phyloP scores from a whole-genome alignment of 306 rosid genomes.

The Begonia loranthoides region DNA sequence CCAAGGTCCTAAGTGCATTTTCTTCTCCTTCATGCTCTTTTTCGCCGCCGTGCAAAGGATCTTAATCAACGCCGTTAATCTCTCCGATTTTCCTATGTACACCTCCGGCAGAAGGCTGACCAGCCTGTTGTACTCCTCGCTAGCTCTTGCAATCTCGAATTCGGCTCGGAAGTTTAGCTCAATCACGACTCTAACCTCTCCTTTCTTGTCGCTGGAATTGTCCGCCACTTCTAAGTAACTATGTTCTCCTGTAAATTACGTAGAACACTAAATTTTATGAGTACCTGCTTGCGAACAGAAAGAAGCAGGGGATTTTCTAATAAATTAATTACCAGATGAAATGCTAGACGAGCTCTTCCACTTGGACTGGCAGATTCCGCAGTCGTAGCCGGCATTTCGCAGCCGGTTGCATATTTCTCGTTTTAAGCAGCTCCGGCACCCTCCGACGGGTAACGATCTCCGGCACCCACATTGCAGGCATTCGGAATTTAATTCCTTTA shows the following conservation, averaged over 20 bases:
- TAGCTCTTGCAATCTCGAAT: conserved; percentile 62
- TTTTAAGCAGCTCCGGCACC: conserved; percentile 56
- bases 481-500: conserved; percentile 21
- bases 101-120: conserved; percentile 41
- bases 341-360: conserved; percentile 42
- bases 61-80: conserved; percentile 32
- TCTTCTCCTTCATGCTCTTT: conserved; percentile 70
- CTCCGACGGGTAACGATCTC: conserved; percentile 12
- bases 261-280: background rate
- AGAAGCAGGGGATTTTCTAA: too few relatives aligned
- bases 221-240: conserved; percentile 45
- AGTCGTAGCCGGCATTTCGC: conserved; percentile 39
- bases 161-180: conserved; percentile 50
- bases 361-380: conserved; percentile 50
- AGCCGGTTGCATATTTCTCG: conserved; percentile 42
- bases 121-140: conserved; percentile 41
- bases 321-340: conserved; percentile 32
- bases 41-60: conserved; percentile 58
- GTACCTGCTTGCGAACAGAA: background rate
- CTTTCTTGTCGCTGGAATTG: conserved; percentile 28
- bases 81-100: conserved; percentile 54
- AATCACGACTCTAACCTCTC: conserved; percentile 34
- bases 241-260: conserved; percentile 38
- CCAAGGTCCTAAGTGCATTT: conserved; percentile 75
- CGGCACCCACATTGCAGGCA: conserved; percentile 30